Conservation (phyloP, 257 asterid genomes). For the Penstemon eatonii region DNA sequence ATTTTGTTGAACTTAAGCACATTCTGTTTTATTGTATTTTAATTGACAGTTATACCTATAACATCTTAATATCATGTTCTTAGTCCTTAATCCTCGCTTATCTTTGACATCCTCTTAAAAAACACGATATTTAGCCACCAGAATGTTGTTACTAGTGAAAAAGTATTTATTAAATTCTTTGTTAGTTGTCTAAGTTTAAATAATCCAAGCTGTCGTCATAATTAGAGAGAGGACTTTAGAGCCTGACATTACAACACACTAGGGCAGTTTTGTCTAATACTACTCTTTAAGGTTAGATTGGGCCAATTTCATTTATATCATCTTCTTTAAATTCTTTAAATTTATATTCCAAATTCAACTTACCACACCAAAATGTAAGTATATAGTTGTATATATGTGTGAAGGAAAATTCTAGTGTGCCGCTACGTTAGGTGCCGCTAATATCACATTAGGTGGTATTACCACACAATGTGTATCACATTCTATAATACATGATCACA, state of each 20-base stretch:
- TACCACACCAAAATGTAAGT: no score
- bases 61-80: neutral
- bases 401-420: no score
- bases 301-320: no score
- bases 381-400: no score
- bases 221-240: neutral
- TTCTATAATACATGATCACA: no score
- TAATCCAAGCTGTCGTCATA: conserved; percentile 6
- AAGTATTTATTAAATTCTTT: neutral
- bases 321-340: no score
- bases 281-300: neutral
- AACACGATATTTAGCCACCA: neutral
- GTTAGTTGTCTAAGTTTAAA: conserved; percentile 27
- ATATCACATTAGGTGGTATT: no score
- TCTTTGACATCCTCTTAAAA: neutral
- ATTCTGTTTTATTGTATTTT: neutral
- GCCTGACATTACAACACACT: conserved; percentile 24
- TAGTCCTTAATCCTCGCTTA: neutral
- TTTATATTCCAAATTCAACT: no score
- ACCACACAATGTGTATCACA: no score
- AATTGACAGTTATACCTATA: conserved; percentile 3
- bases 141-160: conserved; percentile 20
- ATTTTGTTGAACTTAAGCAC: neutral
- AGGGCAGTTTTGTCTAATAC: no score
- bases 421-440: no score